A percentile compares a stretch with the other conserved stretches of the same genome.
Evolutionary conservation across 306 rosid genomes (phyloP).

Genomic region (Citrullus colocynthis): DNA sequence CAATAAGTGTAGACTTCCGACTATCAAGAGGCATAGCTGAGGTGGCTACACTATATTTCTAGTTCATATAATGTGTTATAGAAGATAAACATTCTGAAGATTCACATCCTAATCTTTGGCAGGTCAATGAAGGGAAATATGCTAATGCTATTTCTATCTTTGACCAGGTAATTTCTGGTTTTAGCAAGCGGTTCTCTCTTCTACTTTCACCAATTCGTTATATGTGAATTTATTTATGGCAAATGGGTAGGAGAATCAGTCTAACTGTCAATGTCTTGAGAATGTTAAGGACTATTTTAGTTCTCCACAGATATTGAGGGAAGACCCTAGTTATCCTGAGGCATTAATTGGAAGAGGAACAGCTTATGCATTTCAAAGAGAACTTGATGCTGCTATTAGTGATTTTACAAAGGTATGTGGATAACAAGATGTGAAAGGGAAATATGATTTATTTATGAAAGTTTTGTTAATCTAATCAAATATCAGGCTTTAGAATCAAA

Average conservation of each 20-base stretch:
- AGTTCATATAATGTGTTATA: neutral
- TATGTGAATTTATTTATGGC: neutral
- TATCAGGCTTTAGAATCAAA: slow-evolving; percentile 81
- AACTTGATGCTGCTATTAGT: slow-evolving; percentile 72
- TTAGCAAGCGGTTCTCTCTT: neutral
- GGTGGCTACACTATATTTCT: slow-evolving; percentile 33
- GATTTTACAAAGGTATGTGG: slow-evolving; percentile 83
- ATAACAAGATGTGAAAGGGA: neutral
- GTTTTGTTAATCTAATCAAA: slow-evolving; percentile 7
- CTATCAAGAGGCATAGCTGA: slow-evolving; percentile 92
- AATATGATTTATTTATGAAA: neutral
- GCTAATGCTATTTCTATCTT: slow-evolving; percentile 76
- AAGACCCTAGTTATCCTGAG: slow-evolving; percentile 89
- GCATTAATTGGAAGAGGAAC: slow-evolving; percentile 97
- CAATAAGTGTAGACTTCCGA: slow-evolving; percentile 86
- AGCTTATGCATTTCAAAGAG: slow-evolving; percentile 84
- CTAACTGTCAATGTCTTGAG: neutral
- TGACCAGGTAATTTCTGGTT: slow-evolving; percentile 48
- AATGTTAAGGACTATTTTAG: neutral
- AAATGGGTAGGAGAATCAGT: neutral
- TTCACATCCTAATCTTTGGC: slow-evolving; percentile 14
- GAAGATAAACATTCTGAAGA: neutral
- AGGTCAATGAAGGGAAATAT: slow-evolving; percentile 98
- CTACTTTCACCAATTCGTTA: neutral
- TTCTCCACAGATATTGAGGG: slow-evolving; percentile 61